Conservation (phyloP, 805 yeast genomes). For the Scheffersomyces coipomensis region DNA sequence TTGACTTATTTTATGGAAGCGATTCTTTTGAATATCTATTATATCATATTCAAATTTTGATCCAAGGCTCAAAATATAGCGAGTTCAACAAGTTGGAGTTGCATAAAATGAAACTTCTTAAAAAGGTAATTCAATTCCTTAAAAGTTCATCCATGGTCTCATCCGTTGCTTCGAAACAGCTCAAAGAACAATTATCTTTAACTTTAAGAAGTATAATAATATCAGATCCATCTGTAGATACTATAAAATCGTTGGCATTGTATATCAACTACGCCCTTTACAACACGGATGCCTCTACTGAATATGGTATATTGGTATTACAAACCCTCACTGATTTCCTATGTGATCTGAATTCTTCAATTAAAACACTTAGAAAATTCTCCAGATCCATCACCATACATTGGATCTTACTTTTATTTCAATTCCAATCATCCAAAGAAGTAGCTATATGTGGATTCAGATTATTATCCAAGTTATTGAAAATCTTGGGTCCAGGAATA, state of each 20-base stretch:
- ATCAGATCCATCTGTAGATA: conserved; percentile 52
- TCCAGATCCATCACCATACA: conserved; percentile 60
- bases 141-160: conserved; percentile 26
- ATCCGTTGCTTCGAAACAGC: conserved; percentile 5
- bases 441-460: conserved; percentile 39
- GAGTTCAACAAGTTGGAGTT: conserved; percentile 53
- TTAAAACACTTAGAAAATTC: conserved; percentile 40
- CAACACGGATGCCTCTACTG: conserved; percentile 35
- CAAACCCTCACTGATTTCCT: conserved; percentile 34
- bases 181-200: conserved; percentile 14
- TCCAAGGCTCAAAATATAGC: conserved; percentile 50
- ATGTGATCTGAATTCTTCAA: conserved; percentile 38
- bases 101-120: conserved; percentile 48
- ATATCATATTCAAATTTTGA: conserved; percentile 57
- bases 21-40: conserved; percentile 53
- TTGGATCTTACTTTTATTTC: conserved; percentile 59
- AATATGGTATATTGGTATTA: conserved; percentile 31
- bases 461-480: conserved; percentile 51
- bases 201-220: conserved; percentile 21
- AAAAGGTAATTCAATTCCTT: conserved; percentile 48
- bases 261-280: conserved; percentile 52
- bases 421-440: conserved; percentile 27
- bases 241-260: conserved; percentile 46
- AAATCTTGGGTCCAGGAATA: conserved; percentile 44
- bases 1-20: conserved; percentile 65